Evolutionary conservation across 2,329 filamentous ascomycete species (phyloP), one percentile per base, ranked within the genome.

Genomic region (Drechmeria coniospora): DNA sequence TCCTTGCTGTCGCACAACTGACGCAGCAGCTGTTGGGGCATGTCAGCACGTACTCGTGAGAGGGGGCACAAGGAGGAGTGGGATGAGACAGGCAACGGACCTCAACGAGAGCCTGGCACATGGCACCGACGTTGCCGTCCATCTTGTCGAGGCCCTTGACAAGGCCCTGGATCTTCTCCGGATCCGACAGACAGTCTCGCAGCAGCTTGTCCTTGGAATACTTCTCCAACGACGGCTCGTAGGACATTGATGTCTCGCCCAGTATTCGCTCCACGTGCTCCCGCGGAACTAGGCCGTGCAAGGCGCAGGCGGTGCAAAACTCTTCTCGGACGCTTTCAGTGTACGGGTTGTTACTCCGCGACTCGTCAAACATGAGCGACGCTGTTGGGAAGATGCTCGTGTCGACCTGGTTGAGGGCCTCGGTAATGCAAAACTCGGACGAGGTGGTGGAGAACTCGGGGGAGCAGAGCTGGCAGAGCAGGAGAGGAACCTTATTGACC

Each of bases 61-160:
- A n/a, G n/a, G n/a, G n/a, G n/a, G n/a, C n/a, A n/a, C n/a, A n/a
- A n/a, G n/a, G n/a, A n/a, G n/a, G n/a, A n/a, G n/a, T 23, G 26
- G 3, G 23, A 10, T 1, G 21, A 6, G 7, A 6, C 16, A 13
- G 7, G 8, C 16, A 13, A 30, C 61, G 40, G 48, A 77, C 75
- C 57, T 82, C 78, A 21, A 74, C 69, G 24, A 86, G 60, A 3
- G 84, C 86, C 34, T 77, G 74, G 27, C 79, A 79, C 12, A 92
- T 81, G 2, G 83, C 82, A 2, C 81, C 83, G 3, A 82, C 82
- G 49, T 94, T 94, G 2, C 87, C 87, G 43, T 92, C 82, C 66
- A 90, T 84, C 27, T 77, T 78, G 31, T 93, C 83, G 15, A 98
- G 61, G 42, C 92, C 83, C 21, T 74, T 69, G 22, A 94, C 71